Evolutionary conservation across 106 monocot species (phyloP).

Genomic region (Allium cepa): DNA sequence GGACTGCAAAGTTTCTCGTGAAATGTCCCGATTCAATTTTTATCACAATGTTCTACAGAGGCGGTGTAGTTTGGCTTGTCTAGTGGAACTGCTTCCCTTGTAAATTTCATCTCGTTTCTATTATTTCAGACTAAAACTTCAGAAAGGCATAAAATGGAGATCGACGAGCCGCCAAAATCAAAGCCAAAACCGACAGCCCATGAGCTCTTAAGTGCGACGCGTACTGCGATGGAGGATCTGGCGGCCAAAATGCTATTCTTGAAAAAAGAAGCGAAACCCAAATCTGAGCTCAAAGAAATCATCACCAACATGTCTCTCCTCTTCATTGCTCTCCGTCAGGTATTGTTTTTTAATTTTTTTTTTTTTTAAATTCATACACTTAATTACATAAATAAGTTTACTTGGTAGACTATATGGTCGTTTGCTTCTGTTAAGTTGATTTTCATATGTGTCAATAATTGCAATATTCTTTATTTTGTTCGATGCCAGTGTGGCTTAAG

Average conservation of each 20-base stretch:
- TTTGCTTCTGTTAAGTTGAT: no score
- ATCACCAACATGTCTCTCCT: slow-evolving; percentile 85
- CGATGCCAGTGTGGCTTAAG: no score
- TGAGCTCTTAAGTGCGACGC: slow-evolving; percentile 46
- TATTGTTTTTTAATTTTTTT: slow-evolving; percentile 2
- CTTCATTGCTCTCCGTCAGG: slow-evolving; percentile 84
- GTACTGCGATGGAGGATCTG: slow-evolving; percentile 71
- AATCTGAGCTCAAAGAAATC: slow-evolving; percentile 88
- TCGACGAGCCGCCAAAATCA: slow-evolving; percentile 11
- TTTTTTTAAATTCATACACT: not conserved
- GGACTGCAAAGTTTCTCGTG: no score
- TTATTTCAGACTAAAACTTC: no score
- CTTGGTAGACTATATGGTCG: no score
- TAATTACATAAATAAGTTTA: not conserved
- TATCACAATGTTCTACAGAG: no score
- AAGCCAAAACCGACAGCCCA: slow-evolving; percentile 12
- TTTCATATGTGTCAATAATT: no score
- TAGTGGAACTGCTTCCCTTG: no score
- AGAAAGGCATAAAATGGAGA: not conserved
- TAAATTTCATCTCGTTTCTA: no score
- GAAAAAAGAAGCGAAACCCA: slow-evolving; percentile 71
- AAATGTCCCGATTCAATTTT: no score
- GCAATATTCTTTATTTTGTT: no score
- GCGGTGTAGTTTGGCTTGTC: no score
- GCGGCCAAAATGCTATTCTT: slow-evolving; percentile 68